Evolutionary conservation across 352 stramenopile species (phyloP), one percentile per base, ranked within the genome.

Genomic region (Aphanomyces invadans): DNA sequence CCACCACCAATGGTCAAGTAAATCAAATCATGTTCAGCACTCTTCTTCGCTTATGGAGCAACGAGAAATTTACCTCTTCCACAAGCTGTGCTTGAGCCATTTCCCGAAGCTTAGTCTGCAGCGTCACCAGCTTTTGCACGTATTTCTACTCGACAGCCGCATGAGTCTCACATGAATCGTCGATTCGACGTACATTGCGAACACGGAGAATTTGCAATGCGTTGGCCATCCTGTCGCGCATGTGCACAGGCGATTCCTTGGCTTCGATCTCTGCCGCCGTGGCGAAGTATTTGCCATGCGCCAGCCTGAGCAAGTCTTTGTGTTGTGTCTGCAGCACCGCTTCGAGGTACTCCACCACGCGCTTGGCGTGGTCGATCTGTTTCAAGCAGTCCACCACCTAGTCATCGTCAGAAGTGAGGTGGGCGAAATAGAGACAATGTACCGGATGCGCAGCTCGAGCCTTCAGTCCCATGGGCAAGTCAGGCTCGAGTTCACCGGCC

Each of bases 171-270:
- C n/a, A n/a, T n/a, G n/a, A n/a, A n/a, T n/a, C n/a, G n/a, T n/a
- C n/a, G n/a, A n/a, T n/a, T n/a, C n/a, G n/a, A 83, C 79, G 74
- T 76, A 92, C 83, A 66, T 92, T 92, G 63, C 81, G 79, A 19
- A 88, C 73, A 76, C 85, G 81, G 26, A 89, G 74, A 7, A 90
- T 68, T n/a, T 79, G 78, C 56, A 92, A 70, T 28, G 79, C 85
- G 38, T 87, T 80, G 55, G 88, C 79, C 4, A 78, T 70, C 39
- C 74, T 81, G 84, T 72, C 63, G 42, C 76, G 65, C 26, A 71
- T 70, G 0, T 74, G 73, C 1, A 79, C 72, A 23, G 71, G 86
- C 1, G 69, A 68, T 74, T 74, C 81, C 42, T 90, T 77, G 2
- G 64, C 71, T 4, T 88, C 60, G 31, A 92, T 54, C 60, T 89